Base-by-base conservation (phyloP, 306 rosid species). In the Parietaria judaica region DNA sequence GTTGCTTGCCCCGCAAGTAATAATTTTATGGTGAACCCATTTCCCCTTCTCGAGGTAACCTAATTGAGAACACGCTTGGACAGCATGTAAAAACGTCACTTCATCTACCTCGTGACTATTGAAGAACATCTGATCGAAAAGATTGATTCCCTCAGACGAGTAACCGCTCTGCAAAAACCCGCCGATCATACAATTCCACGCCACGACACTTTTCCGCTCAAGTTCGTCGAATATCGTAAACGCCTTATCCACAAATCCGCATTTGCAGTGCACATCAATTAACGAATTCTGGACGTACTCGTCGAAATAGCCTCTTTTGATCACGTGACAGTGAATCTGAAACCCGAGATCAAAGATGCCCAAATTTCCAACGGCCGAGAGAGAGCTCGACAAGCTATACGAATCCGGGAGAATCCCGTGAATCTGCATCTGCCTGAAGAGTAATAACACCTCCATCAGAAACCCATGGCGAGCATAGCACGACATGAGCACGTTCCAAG, bases 181-280 rank as follows among this genome's bases (percentile, higher is more conserved):
- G 66, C 79, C 80, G 36, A 91, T 80, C 89, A 88, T 85, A 75
- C 87, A 88, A 68, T 88, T 91, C 96, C 95, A 87, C 7, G 96
- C 76, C 56, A 83, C 78, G 16, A 81, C 70, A 71, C 96, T 80
- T 75, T 63, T 79, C 17, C 66, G 61, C 45, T 37, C 43, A 31
- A 78, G 59, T 54, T 51, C 66, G 10, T 80, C 74, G 63, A 91
- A 91, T 71, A 91, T 80, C 63, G 45, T 50, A 73, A 68, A 76
- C 47, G 92, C 92, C 16, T 57, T 71, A 74, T 79, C 79, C 39
- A 82, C 74, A 70, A 73, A 78, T 64, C 92, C 92, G 55, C 88
- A 87, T 80, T 91, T 91, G 14, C 87, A 83, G 76, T 91, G 88
- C 98, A 91, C 83, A 60, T 88, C 92, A 17, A 91, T 83, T 23